Base-by-base conservation (phyloP, 768 basidiomycete genomes). In the Mycena olivaceomarginata region DNA sequence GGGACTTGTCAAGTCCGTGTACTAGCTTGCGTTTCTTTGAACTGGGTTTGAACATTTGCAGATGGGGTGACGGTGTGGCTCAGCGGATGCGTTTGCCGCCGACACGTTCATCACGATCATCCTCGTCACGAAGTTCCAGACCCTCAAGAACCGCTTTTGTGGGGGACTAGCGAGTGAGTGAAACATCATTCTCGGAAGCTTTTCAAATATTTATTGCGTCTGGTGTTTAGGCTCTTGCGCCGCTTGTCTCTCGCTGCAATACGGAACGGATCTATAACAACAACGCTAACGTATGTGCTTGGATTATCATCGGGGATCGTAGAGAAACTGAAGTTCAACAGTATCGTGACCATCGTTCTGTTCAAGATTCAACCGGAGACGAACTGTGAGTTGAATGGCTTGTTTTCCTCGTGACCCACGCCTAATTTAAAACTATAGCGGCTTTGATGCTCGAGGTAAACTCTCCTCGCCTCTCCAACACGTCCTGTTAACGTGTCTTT, bases 341-440 rank as follows among this genome's bases (percentile, higher is more conserved):
- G 67, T 31, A 69, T 69, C 56, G 56, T 69, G 40, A 69, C 51
- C 56, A 12, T 69, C 37, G 31, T 69, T 16, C 53, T 69, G 31
- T 69, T 69, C 53, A 69, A 69, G 22, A 39, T 69, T n/a, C 67
- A 69, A 45, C 67, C 67, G 12, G 53, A 69, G 67, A 69, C 67
- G n/a, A 69, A 69, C 39, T 40, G 67, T 69, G 48, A 22, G 66
- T 51, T 51, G 48, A 51, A 51, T 51, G 48, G 48, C 48, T 18
- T 51, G 48, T 16, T 51, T 18, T 51, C n/a, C 48, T 51, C 18
- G 48, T 51, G 16, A 51, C 16, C 18, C 4, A 51, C 16, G 48
- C 18, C 48, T 51, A 20, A 51, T 51, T 51, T 51, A 51, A 20
- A n/a, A 51, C 48, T 51, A 51, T 46, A 70, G 68, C 68, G 16